These are phyloP conservation scores for Geotrichum histeridarum DNA, from an alignment of 1,139 yeast species.

Conservation along the genomic window DNA sequence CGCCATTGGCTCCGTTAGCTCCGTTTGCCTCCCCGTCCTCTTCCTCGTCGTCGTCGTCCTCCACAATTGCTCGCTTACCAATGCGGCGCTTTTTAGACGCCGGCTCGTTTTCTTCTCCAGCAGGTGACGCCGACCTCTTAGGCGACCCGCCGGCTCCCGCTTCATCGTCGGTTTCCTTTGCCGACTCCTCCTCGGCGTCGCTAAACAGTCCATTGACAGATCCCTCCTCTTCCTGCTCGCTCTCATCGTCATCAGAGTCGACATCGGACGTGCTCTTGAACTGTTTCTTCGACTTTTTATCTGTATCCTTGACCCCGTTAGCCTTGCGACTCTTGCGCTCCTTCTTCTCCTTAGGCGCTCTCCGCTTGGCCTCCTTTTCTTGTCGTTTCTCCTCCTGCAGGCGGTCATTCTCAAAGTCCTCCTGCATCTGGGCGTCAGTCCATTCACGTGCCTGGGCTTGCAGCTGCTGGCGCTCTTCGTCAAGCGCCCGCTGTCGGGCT, in stretches of 20 bases:
- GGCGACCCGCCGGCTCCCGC: constrained; percentile 9
- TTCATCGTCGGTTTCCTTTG: constrained; percentile 20
- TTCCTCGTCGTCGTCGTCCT: constrained; percentile 3
- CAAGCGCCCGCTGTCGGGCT: constrained; percentile 46
- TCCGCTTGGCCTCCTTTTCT: constrained; percentile 20
- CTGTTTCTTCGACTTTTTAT: constrained; percentile 17
- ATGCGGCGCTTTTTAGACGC: constrained; percentile 3
- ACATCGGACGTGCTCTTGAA: constrained; percentile 26
- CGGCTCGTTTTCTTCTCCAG: constrained; percentile 4
- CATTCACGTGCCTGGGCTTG: constrained; percentile 82
- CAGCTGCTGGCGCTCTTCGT: constrained; percentile 62
- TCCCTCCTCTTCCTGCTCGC: constrained; percentile 12
- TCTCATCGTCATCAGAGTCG: constrained; percentile 24
- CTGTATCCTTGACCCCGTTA: constrained; percentile 19
- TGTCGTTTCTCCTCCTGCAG: constrained; percentile 22
- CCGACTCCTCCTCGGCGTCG: constrained; percentile 21
- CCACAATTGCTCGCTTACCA: not conserved
- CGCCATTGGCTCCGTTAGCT: too few relatives aligned
- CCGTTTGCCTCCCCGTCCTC: not conserved
- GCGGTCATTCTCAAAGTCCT: constrained; percentile 27
- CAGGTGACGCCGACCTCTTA: not conserved
- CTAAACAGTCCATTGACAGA: constrained; percentile 16
- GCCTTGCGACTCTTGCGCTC: constrained; percentile 16
- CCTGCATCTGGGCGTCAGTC: constrained; percentile 47
- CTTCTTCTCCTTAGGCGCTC: constrained; percentile 18